Base-by-base conservation (phyloP, 768 basidiomycete species). In the Kockovaella imperatae region DNA sequence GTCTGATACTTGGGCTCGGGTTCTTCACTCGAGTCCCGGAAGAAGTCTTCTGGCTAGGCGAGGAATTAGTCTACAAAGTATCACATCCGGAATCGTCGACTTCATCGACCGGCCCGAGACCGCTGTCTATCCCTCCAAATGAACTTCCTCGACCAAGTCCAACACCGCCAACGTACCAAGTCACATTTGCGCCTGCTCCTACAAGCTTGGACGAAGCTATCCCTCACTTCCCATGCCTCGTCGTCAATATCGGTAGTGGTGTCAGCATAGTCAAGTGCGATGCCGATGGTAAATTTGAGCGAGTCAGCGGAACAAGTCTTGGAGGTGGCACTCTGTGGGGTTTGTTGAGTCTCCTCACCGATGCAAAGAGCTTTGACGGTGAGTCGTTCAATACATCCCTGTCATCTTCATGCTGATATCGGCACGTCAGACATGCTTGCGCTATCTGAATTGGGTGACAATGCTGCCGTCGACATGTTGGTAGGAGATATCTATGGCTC, bases 401-500 rank as follows among this genome's bases (percentile, higher is more conserved):
- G 13, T 8, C 15, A 36, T 3, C 21, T 8, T 25, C 23, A 11
- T 35, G 52, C 52, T 48, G 40, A 47, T 25, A n/a, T n/a, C n/a
- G 4, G 8, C 28, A 13, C 7, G 32, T 50, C 74, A 99, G 95
- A 97, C 72, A 99, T 99, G 93, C 76, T 99, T 57, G 80, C 82
- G 6, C 77, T 99, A 18, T 95, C 95, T 0, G 95, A 99, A 72
- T 70, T 79, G 65, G 95, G 95, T 31, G 87, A 95, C 73, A 97
- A 99, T 67, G 80, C 86, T 35, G 77, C 78, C 4, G 91, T 97
- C 13, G 95, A 99, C 71, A 97, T 97, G 93, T 82, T 97, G 40
- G 91, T 99, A 36, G 93, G 95, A 29, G 95, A 99, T 74, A 99
- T 99, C 59, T 99, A 95, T 70, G 88, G 95, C n/a, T 84, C 87